phyloP scores from a whole-genome alignment of 2,329 filamentous ascomycete species.

The Aspergillus felis region DNA sequence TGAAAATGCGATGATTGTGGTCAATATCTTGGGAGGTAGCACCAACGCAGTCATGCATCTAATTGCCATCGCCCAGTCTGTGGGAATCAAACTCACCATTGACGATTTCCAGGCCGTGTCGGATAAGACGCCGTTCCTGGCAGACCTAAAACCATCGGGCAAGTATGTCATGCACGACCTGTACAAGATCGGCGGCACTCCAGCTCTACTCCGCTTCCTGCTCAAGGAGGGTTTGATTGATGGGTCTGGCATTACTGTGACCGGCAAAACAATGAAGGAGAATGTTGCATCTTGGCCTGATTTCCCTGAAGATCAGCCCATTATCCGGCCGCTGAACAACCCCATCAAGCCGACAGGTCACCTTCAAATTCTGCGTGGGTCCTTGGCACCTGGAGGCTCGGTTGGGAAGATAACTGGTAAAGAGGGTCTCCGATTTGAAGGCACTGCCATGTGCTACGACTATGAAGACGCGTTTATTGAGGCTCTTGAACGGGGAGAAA shows the following conservation, averaged over 20 bases:
- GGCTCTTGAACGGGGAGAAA: conserved; percentile 62
- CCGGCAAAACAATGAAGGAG: conserved; percentile 56
- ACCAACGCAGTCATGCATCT: conserved; percentile 83
- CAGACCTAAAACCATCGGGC: conserved; percentile 75
- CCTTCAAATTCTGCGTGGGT: conserved; percentile 68
- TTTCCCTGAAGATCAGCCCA: conserved; percentile 65
- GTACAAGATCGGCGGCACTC: conserved; percentile 55
- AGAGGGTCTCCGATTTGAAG: conserved; percentile 64
- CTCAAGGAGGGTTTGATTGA: conserved; percentile 57
- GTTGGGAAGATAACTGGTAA: conserved; percentile 77
- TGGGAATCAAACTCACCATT: conserved; percentile 75
- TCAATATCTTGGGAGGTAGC: conserved; percentile 77
- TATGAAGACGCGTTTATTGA: conserved; percentile 65
- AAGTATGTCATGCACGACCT: conserved; percentile 61
- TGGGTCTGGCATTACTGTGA: conserved; percentile 58
- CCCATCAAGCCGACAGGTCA: conserved; percentile 69
- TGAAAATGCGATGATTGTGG: conserved; percentile 78
- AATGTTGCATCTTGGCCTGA: conserved; percentile 57
- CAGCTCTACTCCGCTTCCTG: conserved; percentile 55
- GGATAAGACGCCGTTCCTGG: conserved; percentile 75
- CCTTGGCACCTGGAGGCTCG: conserved; percentile 65
- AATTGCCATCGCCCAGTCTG: conserved; percentile 77
- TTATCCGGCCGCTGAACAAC: conserved; percentile 64
- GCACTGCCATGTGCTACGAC: conserved; percentile 68
- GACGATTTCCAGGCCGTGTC: conserved; percentile 84